Percentiles rank a stretch among this genome's conserved stretches.
phyloP scores from a whole-genome alignment of 2,329 filamentous ascomycete genomes.

The Colletotrichum godetiae region DNA sequence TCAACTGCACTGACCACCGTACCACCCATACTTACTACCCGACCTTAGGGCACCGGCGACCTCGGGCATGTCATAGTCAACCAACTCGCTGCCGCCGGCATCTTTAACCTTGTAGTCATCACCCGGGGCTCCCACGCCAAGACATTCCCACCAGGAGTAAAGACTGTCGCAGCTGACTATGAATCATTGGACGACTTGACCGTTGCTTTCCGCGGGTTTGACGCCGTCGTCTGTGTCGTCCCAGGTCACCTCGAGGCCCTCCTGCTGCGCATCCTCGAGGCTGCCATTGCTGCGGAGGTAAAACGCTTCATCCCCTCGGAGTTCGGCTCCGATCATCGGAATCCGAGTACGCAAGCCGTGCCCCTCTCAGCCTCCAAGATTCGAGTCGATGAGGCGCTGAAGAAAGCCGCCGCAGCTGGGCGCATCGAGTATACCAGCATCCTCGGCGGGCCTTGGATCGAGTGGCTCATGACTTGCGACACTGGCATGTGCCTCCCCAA shows the following conservation, averaged over 20 bases:
- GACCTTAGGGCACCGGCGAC: conserved; percentile 40
- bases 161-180: conserved; percentile 50
- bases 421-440: conserved; percentile 47
- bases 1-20: conserved; percentile 9
- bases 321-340: conserved; percentile 49
- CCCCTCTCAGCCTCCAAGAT: conserved; percentile 38
- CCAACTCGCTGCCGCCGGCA: conserved; percentile 41
- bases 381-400: conserved; percentile 7
- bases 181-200: conserved; percentile 56
- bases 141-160: conserved; percentile 43
- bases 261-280: conserved; percentile 62
- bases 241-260: conserved; percentile 51
- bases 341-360: conserved; percentile 25
- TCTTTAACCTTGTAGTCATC: conserved; percentile 50
- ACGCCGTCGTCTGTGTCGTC: conserved; percentile 64
- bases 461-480: conserved; percentile 31
- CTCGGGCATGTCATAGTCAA: conserved; percentile 46
- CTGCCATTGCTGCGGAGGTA: conserved; percentile 62
- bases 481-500: neutral
- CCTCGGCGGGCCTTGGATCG: conserved; percentile 55
- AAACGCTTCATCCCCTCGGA: conserved; percentile 65
- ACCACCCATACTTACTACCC: neutral
- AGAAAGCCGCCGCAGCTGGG: conserved; percentile 10
- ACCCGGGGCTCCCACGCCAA: conserved; percentile 52
- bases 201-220: conserved; percentile 63